Percentiles rank a stretch among this genome's conserved stretches.
Conservation (phyloP, 306 rosid genomes). For the Medicago ruthenica region DNA sequence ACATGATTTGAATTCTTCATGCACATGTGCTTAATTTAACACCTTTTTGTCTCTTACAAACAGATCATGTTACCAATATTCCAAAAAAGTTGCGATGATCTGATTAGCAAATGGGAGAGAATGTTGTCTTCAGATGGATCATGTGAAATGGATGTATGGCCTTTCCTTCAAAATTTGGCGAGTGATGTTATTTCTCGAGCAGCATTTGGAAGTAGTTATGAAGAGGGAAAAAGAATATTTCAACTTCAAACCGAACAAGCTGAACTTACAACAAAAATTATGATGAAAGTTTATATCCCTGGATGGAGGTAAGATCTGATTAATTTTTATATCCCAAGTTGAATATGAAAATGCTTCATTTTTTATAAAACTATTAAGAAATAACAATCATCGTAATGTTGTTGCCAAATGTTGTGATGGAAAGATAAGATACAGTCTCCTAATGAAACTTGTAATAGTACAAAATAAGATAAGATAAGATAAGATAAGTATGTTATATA, state of each 20-base stretch:
- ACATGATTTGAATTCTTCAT: too few species aligned
- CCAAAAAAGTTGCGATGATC: conserved; percentile 40
- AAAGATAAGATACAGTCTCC: too few species aligned
- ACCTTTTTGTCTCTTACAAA: too few species aligned
- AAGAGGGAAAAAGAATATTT: conserved; percentile 60
- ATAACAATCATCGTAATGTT: too few species aligned
- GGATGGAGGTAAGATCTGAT: conserved; percentile 59
- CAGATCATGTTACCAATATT: conserved; percentile 39
- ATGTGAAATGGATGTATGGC: conserved; percentile 46
- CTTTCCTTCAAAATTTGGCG: conserved; percentile 37
- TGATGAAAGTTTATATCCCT: conserved; percentile 39
- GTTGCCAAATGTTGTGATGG: too few species aligned
- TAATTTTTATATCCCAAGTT: background rate
- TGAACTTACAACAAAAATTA: background rate
- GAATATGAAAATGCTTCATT: too few species aligned
- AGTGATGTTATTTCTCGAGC: conserved; percentile 50
- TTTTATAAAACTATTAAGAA: too few species aligned
- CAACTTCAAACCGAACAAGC: conserved; percentile 49
- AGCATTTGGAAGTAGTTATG: conserved; percentile 57
- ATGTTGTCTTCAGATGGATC: conserved; percentile 43
- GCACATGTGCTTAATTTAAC: too few species aligned
- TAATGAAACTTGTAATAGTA: too few species aligned
- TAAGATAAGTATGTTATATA: too few species aligned
- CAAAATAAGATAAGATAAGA: too few species aligned
- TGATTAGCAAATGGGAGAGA: conserved; percentile 54